Percentiles rank a stretch among this genome's conserved stretches.
Evolutionary conservation across 2,329 filamentous ascomycete genomes (phyloP).

Genomic region (Zymoseptoria tritici): DNA sequence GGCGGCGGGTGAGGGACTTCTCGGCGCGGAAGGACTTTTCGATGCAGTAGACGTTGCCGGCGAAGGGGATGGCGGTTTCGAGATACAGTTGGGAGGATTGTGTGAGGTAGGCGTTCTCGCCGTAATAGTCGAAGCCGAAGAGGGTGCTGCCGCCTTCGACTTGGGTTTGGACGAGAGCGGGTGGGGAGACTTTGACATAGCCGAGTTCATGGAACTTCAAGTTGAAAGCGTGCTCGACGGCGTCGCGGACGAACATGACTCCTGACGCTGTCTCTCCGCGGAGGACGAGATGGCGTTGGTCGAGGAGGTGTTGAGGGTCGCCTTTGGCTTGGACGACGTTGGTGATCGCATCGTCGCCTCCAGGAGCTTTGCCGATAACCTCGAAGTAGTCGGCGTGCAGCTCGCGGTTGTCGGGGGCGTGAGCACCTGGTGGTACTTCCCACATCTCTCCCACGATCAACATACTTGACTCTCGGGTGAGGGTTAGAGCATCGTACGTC

Average conservation of each 20-base stretch:
- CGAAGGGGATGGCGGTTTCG: constrained; percentile 81
- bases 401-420: constrained; percentile 77
- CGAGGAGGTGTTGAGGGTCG: constrained; percentile 66
- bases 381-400: constrained; percentile 85
- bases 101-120: constrained; percentile 83
- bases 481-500: constrained; percentile 82
- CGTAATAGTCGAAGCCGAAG: constrained; percentile 85
- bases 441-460: constrained; percentile 77
- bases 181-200: constrained; percentile 77
- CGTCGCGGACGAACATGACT: constrained; percentile 78
- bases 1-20: constrained; percentile 87
- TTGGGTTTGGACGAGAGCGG: constrained; percentile 88
- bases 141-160: constrained; percentile 88
- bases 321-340: constrained; percentile 65
- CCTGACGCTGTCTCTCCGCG: constrained; percentile 77
- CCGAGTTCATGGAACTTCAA: constrained; percentile 68
- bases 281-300: constrained; percentile 76
- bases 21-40: constrained; percentile 98
- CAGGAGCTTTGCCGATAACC: constrained; percentile 67
- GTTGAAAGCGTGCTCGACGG: constrained; percentile 73
- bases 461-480: constrained; percentile 82
- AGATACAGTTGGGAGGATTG: constrained; percentile 97
- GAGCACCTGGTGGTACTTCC: constrained; percentile 67
- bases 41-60: constrained; percentile 95
- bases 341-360: constrained; percentile 85